These are phyloP conservation scores for Mangifera indica DNA, from an alignment of 345 rosid genomes.

Conservation along the genomic window DNA sequence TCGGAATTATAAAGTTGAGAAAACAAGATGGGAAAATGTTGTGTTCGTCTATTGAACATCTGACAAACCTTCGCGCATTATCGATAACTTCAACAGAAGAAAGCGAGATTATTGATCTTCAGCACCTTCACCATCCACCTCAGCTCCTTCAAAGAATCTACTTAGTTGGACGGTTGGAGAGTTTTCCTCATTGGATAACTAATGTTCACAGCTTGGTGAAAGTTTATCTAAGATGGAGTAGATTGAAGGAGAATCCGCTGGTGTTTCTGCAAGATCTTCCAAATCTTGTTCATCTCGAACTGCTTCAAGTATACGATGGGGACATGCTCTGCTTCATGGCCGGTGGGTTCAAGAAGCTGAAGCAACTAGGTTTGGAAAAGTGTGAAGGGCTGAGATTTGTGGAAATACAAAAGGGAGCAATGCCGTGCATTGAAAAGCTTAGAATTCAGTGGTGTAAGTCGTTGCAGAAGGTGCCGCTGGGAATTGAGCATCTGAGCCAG, in stretches of 20 bases:
- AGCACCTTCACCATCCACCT: constrained; percentile 27
- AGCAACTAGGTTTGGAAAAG: constrained; percentile 25
- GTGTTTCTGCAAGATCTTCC: constrained; percentile 29
- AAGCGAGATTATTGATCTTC: constrained; percentile 26
- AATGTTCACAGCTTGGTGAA: constrained; percentile 23
- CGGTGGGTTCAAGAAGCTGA: constrained; percentile 34
- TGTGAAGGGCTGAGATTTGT: constrained; percentile 26
- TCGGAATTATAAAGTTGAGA: constrained; percentile 38
- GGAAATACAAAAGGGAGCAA: constrained; percentile 24
- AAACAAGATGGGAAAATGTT: constrained; percentile 35
- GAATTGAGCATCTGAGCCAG: constrained; percentile 26
- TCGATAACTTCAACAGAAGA: constrained; percentile 18
- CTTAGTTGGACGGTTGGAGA: constrained; percentile 29
- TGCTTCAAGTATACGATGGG: constrained; percentile 32
- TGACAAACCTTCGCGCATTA: constrained; percentile 32
- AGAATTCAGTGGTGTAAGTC: constrained; percentile 26
- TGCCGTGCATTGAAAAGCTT: constrained; percentile 28
- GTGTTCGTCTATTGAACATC: constrained; percentile 31
- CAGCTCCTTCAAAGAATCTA: constrained; percentile 33
- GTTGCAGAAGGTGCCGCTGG: constrained; percentile 31
- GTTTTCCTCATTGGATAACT: constrained; percentile 31
- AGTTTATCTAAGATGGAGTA: constrained; percentile 24
- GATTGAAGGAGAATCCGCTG: constrained; percentile 28
- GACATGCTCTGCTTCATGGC: constrained; percentile 17
- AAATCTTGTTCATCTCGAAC: constrained; percentile 33